Base-by-base conservation (phyloP, 345 rosid genomes). In the Gossypium raimondii region DNA sequence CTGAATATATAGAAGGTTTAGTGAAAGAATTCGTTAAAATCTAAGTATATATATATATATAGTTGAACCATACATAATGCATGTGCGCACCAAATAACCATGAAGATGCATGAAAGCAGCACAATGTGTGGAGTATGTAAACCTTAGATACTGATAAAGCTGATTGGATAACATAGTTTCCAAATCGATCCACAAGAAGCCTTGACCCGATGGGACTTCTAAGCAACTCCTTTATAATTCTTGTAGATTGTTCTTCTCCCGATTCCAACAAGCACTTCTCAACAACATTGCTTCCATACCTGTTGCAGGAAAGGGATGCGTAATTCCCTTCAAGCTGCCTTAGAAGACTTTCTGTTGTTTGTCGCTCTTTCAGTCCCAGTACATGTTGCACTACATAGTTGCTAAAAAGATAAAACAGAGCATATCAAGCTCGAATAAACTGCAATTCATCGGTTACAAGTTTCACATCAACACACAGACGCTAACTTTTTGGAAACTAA, bases 281-380 rank as follows among this genome's bases (percentile, higher is more conserved):
- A 77, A 94, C 98, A 16, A 81, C 96, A 74, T 90, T 88, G 63
- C 97, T 92, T 9, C 93, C 97, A 48, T 83, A 89, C 80, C 88
- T 92, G 73, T 89, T 79, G 67, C 85, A 82, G 11, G 97, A 82
- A 69, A 92, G 94, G 76, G 74, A 47, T 20, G 55, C 68, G 38
- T 60, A 90, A 72, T 43, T 58, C 67, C 94, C 92, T 41, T 57
- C 41, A 3, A 94, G 87, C 69, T 81, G 87, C 24, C 44, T 48
- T 16, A 89, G 57, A 67, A 94, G 86, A 55, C 22, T 29, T 11
- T 55, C 52, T 29, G 75, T 87, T 77, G 85, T 70, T 55, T 48
- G 57, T 4, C 47, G 82, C 11, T 67, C 50, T 70, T 72, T 61
- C 69, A 87, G 25, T 27, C 76, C 83, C 76, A 94, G 78, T 48